Evolutionary conservation across 441 rosid genomes (phyloP).

Genomic region (Macaranga tanarius): DNA sequence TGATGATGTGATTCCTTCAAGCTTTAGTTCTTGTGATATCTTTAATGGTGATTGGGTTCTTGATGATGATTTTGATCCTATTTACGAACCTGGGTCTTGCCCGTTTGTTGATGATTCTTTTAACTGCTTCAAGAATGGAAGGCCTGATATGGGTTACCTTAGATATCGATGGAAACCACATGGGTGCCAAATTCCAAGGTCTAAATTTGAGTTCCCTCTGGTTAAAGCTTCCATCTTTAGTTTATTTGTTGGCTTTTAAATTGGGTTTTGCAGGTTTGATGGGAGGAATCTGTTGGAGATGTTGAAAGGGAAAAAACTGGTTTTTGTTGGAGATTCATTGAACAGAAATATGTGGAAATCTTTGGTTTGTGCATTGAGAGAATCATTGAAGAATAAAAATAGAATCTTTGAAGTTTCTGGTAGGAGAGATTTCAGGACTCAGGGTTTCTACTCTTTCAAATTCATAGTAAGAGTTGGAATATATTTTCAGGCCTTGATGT

Average conservation of each 20-base stretch:
- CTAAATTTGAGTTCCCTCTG: not conserved
- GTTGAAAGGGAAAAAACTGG: slow-evolving; percentile 58
- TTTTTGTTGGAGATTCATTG: slow-evolving; percentile 71
- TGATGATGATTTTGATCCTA: slow-evolving; percentile 49
- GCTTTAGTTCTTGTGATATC: slow-evolving; percentile 53
- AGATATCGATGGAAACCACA: slow-evolving; percentile 62
- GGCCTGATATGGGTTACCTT: slow-evolving; percentile 49
- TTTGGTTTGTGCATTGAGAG: slow-evolving; percentile 59
- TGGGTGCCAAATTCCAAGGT: slow-evolving; percentile 71
- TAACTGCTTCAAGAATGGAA: slow-evolving; percentile 62
- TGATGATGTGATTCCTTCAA: slow-evolving; percentile 3
- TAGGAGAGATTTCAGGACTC: slow-evolving; percentile 43
- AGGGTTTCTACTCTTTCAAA: slow-evolving; percentile 55
- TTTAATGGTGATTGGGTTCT: slow-evolving; percentile 66
- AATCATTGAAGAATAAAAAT: slow-evolving; percentile 47
- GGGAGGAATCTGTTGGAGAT: slow-evolving; percentile 60
- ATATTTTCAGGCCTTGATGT: not conserved
- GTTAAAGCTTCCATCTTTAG: not conserved
- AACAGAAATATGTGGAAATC: slow-evolving; percentile 90
- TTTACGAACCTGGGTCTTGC: slow-evolving; percentile 65
- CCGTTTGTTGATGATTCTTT: slow-evolving; percentile 59
- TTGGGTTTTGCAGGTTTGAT: slow-evolving; percentile 43
- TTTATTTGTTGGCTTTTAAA: not conserved
- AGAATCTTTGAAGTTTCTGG: slow-evolving; percentile 58
- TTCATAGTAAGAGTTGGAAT: slow-evolving; percentile 40